Evolutionary conservation across 148 eudicot genomes (phyloP).

Genomic region (Rhododendron molle): DNA sequence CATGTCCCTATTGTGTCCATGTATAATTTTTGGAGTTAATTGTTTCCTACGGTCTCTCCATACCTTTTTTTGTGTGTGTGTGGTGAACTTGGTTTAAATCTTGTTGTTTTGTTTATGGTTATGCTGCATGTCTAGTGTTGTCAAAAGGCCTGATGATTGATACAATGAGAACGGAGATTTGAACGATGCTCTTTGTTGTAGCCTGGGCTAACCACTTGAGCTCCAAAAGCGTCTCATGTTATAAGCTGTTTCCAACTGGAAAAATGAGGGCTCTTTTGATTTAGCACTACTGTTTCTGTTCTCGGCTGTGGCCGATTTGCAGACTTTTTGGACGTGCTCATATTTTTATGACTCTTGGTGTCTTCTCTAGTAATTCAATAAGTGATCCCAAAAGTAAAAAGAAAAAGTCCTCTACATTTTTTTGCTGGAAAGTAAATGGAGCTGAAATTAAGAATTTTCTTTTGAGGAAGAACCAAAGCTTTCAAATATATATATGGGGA

Average conservation of each 20-base stretch:
- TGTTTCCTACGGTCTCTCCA: not conserved
- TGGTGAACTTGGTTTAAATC: not conserved
- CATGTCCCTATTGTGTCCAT: not conserved
- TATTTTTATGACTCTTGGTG: too few relatives aligned
- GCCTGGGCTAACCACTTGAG: not conserved
- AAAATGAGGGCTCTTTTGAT: conserved; percentile 6
- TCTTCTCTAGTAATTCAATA: too few relatives aligned
- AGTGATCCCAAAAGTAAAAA: too few relatives aligned
- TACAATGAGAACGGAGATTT: conserved; percentile 13
- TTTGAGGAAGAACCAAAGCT: too few relatives aligned
- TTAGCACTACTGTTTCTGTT: not conserved
- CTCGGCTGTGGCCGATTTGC: not conserved
- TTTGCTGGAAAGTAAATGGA: too few relatives aligned
- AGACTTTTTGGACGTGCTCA: not conserved
- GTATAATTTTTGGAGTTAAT: not conserved
- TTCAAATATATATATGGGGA: too few relatives aligned
- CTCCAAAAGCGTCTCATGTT: conserved; percentile 4
- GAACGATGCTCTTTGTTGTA: conserved; percentile 11
- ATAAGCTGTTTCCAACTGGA: not conserved
- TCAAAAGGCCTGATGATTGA: conserved; percentile 11
- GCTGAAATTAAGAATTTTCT: too few relatives aligned
- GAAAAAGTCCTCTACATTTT: too few relatives aligned
- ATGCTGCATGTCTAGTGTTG: not conserved
- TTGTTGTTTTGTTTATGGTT: not conserved
- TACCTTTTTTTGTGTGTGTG: not conserved